Percentiles rank a stretch among this genome's conserved stretches.
These are phyloP conservation scores for Casuarina glauca DNA, from an alignment of 306 rosid genomes.

Conservation along the genomic window DNA sequence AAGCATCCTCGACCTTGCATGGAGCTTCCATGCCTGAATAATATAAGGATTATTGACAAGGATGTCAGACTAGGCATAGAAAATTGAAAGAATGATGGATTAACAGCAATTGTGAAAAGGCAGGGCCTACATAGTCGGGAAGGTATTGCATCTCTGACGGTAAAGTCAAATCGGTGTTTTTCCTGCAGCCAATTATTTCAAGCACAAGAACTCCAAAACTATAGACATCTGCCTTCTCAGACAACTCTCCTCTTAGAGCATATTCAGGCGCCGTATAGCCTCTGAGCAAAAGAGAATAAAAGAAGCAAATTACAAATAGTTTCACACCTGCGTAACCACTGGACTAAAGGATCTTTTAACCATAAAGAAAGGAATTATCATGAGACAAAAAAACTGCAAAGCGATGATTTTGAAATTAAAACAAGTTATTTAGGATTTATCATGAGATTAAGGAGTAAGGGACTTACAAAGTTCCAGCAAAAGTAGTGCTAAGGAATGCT, in stretches of 20 bases:
- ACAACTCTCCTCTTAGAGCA: slow-evolving; percentile 83
- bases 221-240: slow-evolving; percentile 89
- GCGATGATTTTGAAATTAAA: too few relatives aligned
- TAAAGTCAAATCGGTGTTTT: slow-evolving; percentile 73
- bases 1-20: slow-evolving; percentile 51
- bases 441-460: background rate
- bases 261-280: slow-evolving; percentile 96
- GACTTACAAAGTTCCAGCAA: slow-evolving; percentile 91
- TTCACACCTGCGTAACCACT: background rate
- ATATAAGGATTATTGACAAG: background rate
- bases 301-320: background rate
- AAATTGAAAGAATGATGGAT: background rate
- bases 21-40: slow-evolving; percentile 71
- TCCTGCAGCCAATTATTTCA: slow-evolving; percentile 75
- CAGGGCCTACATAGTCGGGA: slow-evolving; percentile 69
- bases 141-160: slow-evolving; percentile 83
- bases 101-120: background rate
- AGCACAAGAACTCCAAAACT: slow-evolving; percentile 94
- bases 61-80: too few relatives aligned
- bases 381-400: too few relatives aligned
- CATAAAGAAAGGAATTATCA: background rate
- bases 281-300: slow-evolving; percentile 37
- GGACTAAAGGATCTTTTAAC: background rate
- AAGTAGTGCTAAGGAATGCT: slow-evolving; percentile 82
- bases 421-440: too few relatives aligned